phyloP scores from a whole-genome alignment of 2,329 filamentous ascomycete species.

The Xylaria sp. region DNA sequence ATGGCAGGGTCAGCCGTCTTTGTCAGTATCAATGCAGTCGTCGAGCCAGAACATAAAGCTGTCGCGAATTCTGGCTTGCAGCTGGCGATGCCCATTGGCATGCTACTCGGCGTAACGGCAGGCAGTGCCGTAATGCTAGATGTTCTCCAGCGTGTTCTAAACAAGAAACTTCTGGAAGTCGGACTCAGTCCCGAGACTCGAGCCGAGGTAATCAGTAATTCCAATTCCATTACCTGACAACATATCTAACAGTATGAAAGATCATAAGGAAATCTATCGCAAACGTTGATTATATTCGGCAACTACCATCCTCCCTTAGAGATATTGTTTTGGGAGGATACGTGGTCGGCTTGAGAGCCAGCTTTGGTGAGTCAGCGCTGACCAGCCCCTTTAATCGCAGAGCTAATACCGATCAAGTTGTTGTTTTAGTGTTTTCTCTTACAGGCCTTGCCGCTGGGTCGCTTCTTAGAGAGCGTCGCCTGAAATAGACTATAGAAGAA shows the following conservation, averaged over 20 bases:
- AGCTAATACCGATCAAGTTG: constrained; percentile 23
- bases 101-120: constrained; percentile 44
- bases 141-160: constrained; percentile 46
- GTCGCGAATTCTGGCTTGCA: constrained; percentile 62
- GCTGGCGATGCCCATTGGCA: constrained; percentile 56
- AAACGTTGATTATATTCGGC: constrained; percentile 54
- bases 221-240: not conserved
- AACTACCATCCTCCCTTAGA: constrained; percentile 21
- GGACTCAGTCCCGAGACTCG: constrained; percentile 40
- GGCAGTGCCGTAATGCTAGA: constrained; percentile 44
- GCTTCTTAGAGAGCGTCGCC: constrained; percentile 28
- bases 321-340: constrained; percentile 34
- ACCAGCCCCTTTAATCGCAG: not conserved
- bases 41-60: constrained; percentile 59
- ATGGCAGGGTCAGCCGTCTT: constrained; percentile 53
- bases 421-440: constrained; percentile 32
- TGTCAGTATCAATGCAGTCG: constrained; percentile 59
- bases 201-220: constrained; percentile 35
- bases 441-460: constrained; percentile 26
- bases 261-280: constrained; percentile 55
- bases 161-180: constrained; percentile 42
- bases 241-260: constrained; percentile 32
- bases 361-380: constrained; percentile 30
- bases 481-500: constrained; percentile 13
- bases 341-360: constrained; percentile 32